A percentile compares a stretch with the other conserved stretches of the same genome.
These are phyloP conservation scores for Xylariaceae sp. DNA, from an alignment of 2,329 filamentous ascomycete species.

Conservation along the genomic window DNA sequence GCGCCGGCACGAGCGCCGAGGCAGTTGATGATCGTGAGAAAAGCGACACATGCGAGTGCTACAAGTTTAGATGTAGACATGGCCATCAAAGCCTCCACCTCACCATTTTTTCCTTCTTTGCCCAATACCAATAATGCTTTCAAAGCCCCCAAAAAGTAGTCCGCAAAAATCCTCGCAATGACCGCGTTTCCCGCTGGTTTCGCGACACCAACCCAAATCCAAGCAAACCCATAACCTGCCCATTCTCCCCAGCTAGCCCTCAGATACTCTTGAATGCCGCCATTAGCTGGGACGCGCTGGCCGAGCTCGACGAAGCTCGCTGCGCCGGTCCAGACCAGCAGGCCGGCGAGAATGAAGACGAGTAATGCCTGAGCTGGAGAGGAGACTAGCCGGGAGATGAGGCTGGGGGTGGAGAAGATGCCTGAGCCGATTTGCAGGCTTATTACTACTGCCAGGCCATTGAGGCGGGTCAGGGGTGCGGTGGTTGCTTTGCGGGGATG, in stretches of 20 bases:
- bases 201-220: slow-evolving; percentile 41
- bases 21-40: slow-evolving; percentile 40
- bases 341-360: slow-evolving; percentile 40
- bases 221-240: slow-evolving; percentile 40
- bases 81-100: too few relatives aligned
- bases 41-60: slow-evolving; percentile 34
- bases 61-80: slow-evolving; percentile 34
- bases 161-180: slow-evolving; percentile 41
- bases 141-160: slow-evolving; percentile 38
- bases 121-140: slow-evolving; percentile 29
- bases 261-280: slow-evolving; percentile 38
- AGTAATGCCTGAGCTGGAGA: slow-evolving; percentile 40
- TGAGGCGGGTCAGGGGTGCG: slow-evolving; percentile 24
- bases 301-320: slow-evolving; percentile 45
- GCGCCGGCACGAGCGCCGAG: slow-evolving; percentile 38
- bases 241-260: slow-evolving; percentile 39
- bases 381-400: slow-evolving; percentile 39
- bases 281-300: slow-evolving; percentile 40
- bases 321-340: slow-evolving; percentile 46
- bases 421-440: slow-evolving; percentile 45
- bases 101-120: too few relatives aligned
- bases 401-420: slow-evolving; percentile 43
- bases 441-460: slow-evolving; percentile 41
- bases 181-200: slow-evolving; percentile 43
- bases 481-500: slow-evolving; percentile 7